phyloP scores from a whole-genome alignment of 805 yeast species.

The Candida namnaoensis region DNA sequence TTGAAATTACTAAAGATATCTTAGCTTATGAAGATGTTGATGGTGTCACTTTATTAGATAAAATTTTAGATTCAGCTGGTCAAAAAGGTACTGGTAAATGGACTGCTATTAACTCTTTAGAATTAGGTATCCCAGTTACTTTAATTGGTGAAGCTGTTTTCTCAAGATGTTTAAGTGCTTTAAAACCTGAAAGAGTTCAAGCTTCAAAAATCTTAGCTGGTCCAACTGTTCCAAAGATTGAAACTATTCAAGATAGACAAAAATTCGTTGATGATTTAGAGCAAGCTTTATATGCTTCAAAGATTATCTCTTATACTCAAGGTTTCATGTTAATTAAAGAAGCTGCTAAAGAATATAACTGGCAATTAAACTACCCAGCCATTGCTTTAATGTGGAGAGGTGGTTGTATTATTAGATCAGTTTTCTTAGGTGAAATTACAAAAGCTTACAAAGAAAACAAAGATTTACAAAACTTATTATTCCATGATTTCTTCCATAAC shows the following conservation, averaged over 20 bases:
- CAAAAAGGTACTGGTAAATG: slow-evolving; percentile 99
- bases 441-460: slow-evolving; percentile 92
- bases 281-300: slow-evolving; percentile 97
- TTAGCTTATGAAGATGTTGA: slow-evolving; percentile 83
- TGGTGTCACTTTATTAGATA: slow-evolving; percentile 90
- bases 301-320: slow-evolving; percentile 97
- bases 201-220: slow-evolving; percentile 79
- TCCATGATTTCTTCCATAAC: slow-evolving; percentile 87
- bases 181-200: slow-evolving; percentile 82
- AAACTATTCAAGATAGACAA: slow-evolving; percentile 64
- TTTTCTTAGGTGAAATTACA: slow-evolving; percentile 95
- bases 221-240: slow-evolving; percentile 53
- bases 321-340: slow-evolving; percentile 99
- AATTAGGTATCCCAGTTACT: slow-evolving; percentile 97
- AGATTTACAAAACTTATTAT: slow-evolving; percentile 88
- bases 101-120: slow-evolving; percentile 98
- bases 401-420: slow-evolving; percentile 99
- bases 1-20: slow-evolving; percentile 95
- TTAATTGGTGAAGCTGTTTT: slow-evolving; percentile 98
- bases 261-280: slow-evolving; percentile 87
- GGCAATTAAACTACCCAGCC: slow-evolving; percentile 97
- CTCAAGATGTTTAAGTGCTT: slow-evolving; percentile 89
- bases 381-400: slow-evolving; percentile 99
- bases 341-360: slow-evolving; percentile 93
- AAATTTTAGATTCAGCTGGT: slow-evolving; percentile 94